These are phyloP conservation scores for Monosporascus sp. DNA, from an alignment of 2,329 filamentous ascomycete species.

Conservation along the genomic window DNA sequence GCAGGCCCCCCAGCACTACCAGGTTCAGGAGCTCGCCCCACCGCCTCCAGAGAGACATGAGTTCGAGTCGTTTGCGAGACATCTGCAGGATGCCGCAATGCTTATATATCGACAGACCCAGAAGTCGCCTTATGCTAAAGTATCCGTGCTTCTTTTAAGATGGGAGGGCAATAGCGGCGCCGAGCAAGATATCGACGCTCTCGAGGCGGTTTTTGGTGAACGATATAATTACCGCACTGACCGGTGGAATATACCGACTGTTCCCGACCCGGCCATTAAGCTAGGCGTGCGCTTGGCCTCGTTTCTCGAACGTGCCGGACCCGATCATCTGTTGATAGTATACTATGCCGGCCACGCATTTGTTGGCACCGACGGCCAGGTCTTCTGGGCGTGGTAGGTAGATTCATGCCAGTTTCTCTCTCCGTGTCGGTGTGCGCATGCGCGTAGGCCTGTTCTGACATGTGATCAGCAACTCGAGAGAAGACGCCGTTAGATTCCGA, in stretches of 20 bases:
- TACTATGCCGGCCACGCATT: slow-evolving; percentile 61
- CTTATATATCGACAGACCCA: slow-evolving; percentile 60
- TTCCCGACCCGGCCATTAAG: slow-evolving; percentile 54
- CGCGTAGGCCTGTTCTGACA: slow-evolving; percentile 30
- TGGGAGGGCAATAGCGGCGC: slow-evolving; percentile 57
- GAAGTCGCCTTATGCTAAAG: slow-evolving; percentile 49
- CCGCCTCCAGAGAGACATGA: slow-evolving; percentile 46
- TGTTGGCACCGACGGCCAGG: slow-evolving; percentile 51
- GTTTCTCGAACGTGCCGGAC: slow-evolving; percentile 52
- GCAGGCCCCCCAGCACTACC: slow-evolving; percentile 21
- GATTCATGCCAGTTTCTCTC: slow-evolving; percentile 9
- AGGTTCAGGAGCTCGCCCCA: slow-evolving; percentile 21
- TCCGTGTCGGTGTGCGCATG: not conserved
- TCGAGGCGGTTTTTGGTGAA: slow-evolving; percentile 54
- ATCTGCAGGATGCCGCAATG: slow-evolving; percentile 64
- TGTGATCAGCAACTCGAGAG: slow-evolving; percentile 44
- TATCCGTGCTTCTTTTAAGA: slow-evolving; percentile 54
- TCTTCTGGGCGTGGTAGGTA: slow-evolving; percentile 63
- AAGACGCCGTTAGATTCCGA: slow-evolving; percentile 55
- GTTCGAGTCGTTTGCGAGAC: slow-evolving; percentile 61
- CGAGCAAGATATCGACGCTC: slow-evolving; percentile 46
- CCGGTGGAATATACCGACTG: slow-evolving; percentile 55
- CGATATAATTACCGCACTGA: slow-evolving; percentile 57
- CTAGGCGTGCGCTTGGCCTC: slow-evolving; percentile 54
- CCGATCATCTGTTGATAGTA: slow-evolving; percentile 57